Percentiles rank a stretch among this genome's conserved stretches.
Evolutionary conservation across 2,329 filamentous ascomycete genomes (phyloP).

Genomic region (Trichoderma lentiforme): DNA sequence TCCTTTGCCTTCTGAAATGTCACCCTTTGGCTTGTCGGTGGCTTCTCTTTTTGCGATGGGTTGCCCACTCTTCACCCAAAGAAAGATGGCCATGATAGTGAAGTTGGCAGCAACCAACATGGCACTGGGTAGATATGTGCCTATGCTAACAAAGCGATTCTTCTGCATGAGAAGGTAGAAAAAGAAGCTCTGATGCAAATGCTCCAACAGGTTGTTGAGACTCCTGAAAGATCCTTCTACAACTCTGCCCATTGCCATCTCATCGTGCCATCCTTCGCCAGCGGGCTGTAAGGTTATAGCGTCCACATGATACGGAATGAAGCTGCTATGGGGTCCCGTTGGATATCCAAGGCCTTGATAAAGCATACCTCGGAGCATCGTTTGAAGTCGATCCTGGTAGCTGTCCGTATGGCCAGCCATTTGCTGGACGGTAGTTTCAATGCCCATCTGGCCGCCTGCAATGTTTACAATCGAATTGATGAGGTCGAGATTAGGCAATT

Average conservation of each 20-base stretch:
- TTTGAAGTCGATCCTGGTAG: constrained; percentile 78
- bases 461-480: constrained; percentile 92
- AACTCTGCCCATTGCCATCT: constrained; percentile 89
- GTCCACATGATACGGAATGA: constrained; percentile 97
- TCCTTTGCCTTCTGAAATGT: not conserved
- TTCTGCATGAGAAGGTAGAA: constrained; percentile 93
- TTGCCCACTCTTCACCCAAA: constrained; percentile 88
- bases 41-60: constrained; percentile 18
- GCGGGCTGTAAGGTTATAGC: constrained; percentile 89
- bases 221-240: constrained; percentile 90
- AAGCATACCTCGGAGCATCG: constrained; percentile 89
- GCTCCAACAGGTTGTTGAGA: constrained; percentile 93
- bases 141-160: constrained; percentile 94
- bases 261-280: constrained; percentile 92
- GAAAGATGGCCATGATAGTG: constrained; percentile 86
- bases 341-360: constrained; percentile 87
- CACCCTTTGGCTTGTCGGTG: constrained; percentile 13
- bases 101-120: constrained; percentile 96
- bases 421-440: constrained; percentile 77
- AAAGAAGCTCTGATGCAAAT: constrained; percentile 98
- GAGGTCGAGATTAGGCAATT: constrained; percentile 90
- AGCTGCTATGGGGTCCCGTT: constrained; percentile 87
- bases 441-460: constrained; percentile 87
- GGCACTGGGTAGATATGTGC: constrained; percentile 94
- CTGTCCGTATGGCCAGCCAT: constrained; percentile 79